Conservation (phyloP, 495 filamentous ascomycete genomes). For the Xylaria cubensis region DNA sequence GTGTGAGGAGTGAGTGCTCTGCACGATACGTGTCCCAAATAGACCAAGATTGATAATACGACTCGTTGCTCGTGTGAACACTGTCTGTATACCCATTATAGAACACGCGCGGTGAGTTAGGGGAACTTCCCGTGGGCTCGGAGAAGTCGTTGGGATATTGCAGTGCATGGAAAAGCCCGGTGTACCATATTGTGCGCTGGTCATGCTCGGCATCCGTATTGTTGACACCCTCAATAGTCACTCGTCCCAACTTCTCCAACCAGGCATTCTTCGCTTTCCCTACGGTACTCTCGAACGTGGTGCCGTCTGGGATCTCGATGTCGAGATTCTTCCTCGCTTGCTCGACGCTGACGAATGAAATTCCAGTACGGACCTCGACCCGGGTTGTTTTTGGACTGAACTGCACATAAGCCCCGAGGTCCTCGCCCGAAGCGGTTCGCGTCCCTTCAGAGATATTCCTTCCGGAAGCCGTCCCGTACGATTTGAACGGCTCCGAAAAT, state of each 20-base stretch:
- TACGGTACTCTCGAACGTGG: conserved; percentile 36
- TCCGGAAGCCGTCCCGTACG: conserved; percentile 36
- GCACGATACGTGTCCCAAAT: conserved; percentile 46
- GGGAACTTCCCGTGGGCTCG: conserved; percentile 32
- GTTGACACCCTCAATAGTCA: conserved; percentile 42
- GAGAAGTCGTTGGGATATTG: conserved; percentile 45
- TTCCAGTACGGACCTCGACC: conserved; percentile 42
- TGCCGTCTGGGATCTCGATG: conserved; percentile 38
- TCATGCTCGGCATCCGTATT: conserved; percentile 39
- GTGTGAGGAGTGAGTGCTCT: conserved; percentile 41
- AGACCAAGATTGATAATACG: conserved; percentile 46
- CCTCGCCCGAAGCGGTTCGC: conserved; percentile 29
- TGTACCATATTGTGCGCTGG: conserved; percentile 43
- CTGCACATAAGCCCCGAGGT: conserved; percentile 38
- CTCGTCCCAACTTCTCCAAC: conserved; percentile 41
- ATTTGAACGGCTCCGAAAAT: conserved; percentile 40
- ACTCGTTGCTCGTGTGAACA: conserved; percentile 38
- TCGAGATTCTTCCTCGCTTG: conserved; percentile 44
- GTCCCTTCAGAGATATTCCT: conserved; percentile 30
- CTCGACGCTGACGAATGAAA: conserved; percentile 44
- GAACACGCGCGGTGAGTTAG: conserved; percentile 30
- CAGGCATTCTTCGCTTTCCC: conserved; percentile 37
- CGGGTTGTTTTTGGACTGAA: conserved; percentile 29
- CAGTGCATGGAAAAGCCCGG: conserved; percentile 41
- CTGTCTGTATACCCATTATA: conserved; percentile 45